Evolutionary conservation across 78 protist species (phyloP), one percentile per base, ranked within the genome.

Genomic region (slime mould (Dictyostelium discoideum)): DNA sequence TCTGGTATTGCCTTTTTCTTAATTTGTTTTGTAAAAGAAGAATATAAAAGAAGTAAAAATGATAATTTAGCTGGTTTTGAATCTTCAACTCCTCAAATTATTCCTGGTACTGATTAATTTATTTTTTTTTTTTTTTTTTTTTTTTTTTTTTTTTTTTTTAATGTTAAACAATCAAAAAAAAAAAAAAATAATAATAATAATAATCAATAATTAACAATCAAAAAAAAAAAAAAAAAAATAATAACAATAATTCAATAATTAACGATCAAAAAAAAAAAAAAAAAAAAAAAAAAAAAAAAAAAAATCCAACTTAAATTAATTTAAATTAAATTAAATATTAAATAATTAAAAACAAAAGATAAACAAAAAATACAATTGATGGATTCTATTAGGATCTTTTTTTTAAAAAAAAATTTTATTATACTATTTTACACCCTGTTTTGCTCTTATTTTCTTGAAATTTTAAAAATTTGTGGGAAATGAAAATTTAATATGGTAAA

Each of bases 41-140:
- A 90, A 5, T 90, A 90, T 37, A 90, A 90, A 60, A 42, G 95
- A 82, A 67, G 67, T 8, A 69, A 90, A 48, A 82, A 40, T 67
- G 95, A 90, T 86, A 44, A 86, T 39, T 50, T 86, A 6, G 87
- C 69, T 9, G 40, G 54, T 29, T 82, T 42, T 7, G 84, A 79
- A 42, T 79, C 84, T 39, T 39, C 57, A 76, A 29, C n/a, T 20
- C 57, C n/a, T 14, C 83, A 76, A 76, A 39, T 18, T 76, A n/a
- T 76, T 40, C 83, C 69, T 60, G 69, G 69, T 20, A 60, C 69
- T 7, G 69, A 60, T 60, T 60, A 60, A 60, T 20, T 60, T 16
- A 20, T 14, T 54, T 42, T 42, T 42, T 3, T 5, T 5, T 42
- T 42, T 42, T 42, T 40, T 40, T n/a, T n/a, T n/a, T n/a, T n/a